Evolutionary conservation across 306 rosid species (phyloP).

Genomic region (Cyamopsis tetragonoloba): DNA sequence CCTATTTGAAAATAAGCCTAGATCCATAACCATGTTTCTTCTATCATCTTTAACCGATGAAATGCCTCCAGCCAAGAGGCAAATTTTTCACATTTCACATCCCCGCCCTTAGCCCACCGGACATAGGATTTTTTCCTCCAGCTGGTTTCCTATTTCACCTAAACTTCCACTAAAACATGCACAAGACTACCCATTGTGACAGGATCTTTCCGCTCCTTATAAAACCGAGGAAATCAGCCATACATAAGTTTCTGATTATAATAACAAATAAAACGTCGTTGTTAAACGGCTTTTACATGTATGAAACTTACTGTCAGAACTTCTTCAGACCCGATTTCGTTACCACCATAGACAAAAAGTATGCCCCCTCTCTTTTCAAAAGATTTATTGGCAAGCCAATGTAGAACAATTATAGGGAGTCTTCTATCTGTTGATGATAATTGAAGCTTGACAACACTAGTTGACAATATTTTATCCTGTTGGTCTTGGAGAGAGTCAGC

Average conservation of each 20-base stretch:
- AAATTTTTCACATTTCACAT: not conserved
- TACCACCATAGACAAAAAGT: constrained; percentile 87
- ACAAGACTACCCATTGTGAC: not conserved
- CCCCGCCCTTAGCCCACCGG: not conserved
- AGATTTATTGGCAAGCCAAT: constrained; percentile 52
- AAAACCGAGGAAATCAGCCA: not conserved
- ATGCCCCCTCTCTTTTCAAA: constrained; percentile 39
- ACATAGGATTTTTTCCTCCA: not conserved
- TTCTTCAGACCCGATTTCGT: constrained; percentile 81
- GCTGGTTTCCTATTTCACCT: constrained; percentile 9
- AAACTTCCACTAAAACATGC: constrained; percentile 17
- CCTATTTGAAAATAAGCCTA: not conserved
- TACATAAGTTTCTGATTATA: constrained; percentile 12
- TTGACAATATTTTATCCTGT: constrained; percentile 35
- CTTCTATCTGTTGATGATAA: constrained; percentile 61
- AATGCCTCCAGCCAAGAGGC: constrained; percentile 3
- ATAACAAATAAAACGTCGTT: constrained; percentile 20
- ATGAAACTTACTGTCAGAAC: constrained; percentile 58
- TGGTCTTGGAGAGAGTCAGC: constrained; percentile 37
- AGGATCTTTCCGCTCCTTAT: no score
- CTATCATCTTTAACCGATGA: constrained; percentile 17
- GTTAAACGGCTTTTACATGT: constrained; percentile 19
- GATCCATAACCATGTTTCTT: constrained; percentile 1
- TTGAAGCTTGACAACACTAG: constrained; percentile 69
- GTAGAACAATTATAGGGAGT: constrained; percentile 69